Conservation (phyloP, 495 filamentous ascomycete species). For the Penicillium paxilli region DNA sequence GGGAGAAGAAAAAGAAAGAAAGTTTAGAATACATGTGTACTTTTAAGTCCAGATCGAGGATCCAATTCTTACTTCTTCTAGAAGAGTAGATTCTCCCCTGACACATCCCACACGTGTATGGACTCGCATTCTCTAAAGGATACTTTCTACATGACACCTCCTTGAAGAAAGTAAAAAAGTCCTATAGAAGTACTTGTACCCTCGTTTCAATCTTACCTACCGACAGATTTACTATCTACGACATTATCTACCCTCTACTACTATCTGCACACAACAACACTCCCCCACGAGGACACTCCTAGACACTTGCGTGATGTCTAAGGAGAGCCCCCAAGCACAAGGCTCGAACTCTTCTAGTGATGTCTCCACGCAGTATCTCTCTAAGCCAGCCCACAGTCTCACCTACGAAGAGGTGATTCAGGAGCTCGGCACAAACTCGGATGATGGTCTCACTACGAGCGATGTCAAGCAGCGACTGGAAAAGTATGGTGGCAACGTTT, state of each 20-base stretch:
- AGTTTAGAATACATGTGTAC: constrained; percentile 11
- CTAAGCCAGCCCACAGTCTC: constrained; percentile 65
- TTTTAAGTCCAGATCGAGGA: constrained; percentile 11
- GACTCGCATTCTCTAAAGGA: constrained; percentile 37
- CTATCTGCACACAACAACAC: not conserved
- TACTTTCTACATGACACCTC: constrained; percentile 39
- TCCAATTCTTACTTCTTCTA: not conserved
- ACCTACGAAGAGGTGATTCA: constrained; percentile 50
- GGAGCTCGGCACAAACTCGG: constrained; percentile 58
- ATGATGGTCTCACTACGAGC: constrained; percentile 57
- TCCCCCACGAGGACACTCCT: constrained; percentile 1
- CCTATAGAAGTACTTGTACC: constrained; percentile 23
- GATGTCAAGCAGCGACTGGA: constrained; percentile 58
- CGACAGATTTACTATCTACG: not conserved
- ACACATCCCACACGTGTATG: constrained; percentile 26
- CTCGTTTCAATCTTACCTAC: not conserved
- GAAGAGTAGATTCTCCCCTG: constrained; percentile 2
- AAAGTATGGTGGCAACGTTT: constrained; percentile 60
- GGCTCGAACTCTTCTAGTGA: constrained; percentile 32
- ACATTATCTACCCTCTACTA: not conserved
- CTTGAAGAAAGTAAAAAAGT: constrained; percentile 28
- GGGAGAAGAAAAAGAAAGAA: constrained; percentile 1
- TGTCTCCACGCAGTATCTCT: constrained; percentile 34
- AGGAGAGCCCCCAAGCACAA: constrained; percentile 36
- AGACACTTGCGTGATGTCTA: constrained; percentile 40